Evolutionary conservation across 768 basidiomycete genomes (phyloP), one percentile per base, ranked within the genome.

Genomic region (Leucosporidium yakuticum): DNA sequence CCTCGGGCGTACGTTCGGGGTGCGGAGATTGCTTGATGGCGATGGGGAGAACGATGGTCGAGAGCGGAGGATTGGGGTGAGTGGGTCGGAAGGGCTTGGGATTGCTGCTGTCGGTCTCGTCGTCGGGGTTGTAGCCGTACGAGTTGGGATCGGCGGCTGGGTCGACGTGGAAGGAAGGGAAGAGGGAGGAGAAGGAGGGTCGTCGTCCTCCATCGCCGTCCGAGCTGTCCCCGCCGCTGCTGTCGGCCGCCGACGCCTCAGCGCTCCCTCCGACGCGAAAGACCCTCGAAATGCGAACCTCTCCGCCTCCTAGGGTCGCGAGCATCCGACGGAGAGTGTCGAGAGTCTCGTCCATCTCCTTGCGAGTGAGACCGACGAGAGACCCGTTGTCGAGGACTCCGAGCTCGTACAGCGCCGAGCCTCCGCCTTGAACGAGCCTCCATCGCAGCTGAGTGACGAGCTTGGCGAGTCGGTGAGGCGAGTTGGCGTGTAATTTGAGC

Each of bases 381-480:
- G 86, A 84, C 2, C 94, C 94, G 1, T 89, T 88, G 77, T 98
- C 94, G 29, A 88, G 87, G 0, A 98, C 88, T n/a, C 82, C 82
- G 44, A 82, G 75, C 73, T 92, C 90, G 69, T 92, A 92, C 77
- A 89, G 87, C 0, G 90, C 90, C 74, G 87, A 86, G 1, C 89
- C 89, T 2, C 87, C 86, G 21, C 91, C 91, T 77, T 92, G 88
- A 58, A 89, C 84, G 14, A 93, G 83, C 4, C 94, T 85, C 93
- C 95, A 97, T 76, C 95, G 93, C 79, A 96, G 85, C 79, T 97
- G 94, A 0, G 94, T 97, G 64, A 92, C 89, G 27, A 98, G 87
- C 47, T 79, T 68, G 60, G 80, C 80, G 70, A 81, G 80, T 23
- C 81, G 76, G 55, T 80, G 78, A 0, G 77, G 71, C 21, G 60